Base-by-base conservation (phyloP, 768 basidiomycete genomes). In the Multifurca ochricompacta region DNA sequence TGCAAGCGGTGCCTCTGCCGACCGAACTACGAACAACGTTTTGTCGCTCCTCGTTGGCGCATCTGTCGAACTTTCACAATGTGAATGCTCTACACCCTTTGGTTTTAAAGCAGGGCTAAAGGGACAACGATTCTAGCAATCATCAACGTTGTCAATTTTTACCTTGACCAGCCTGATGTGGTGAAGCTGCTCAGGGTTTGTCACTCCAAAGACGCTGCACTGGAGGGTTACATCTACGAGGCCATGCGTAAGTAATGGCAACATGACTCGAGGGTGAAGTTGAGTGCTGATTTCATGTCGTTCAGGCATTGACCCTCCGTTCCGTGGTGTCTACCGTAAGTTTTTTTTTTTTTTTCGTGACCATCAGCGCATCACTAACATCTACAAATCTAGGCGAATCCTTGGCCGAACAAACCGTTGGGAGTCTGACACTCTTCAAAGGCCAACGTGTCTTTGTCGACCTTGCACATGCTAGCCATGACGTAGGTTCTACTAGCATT, bases 251-350 rank as follows among this genome's bases (percentile, higher is more conserved):
- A n/a, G n/a, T n/a, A n/a, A n/a, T 61, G 84, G 77, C 0, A 16
- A 53, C n/a, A 4, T 32, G 13, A 42, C 31, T n/a, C 9, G 31
- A 4, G 16, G 10, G 25, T 35, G 4, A 45, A 40, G 37, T 8
- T 43, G 25, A 11, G 2, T 50, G 42, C 51, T 64, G 18, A 62
- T 23, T 10, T 28, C 27, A 65, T 35, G 11, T 18, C 14, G 2
- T 48, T 8, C 48, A 89, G 86, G 88, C 49, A 71, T 87, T 45
- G 82, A 85, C 40, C 86, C 88, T 9, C 77, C 82, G 3, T 82
- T 90, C 72, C 76, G 74, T 50, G 87, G 88, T 51, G 77, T 79
- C 30, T 82, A 77, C 62, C 84, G 84, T 80, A 63, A 59, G 78
- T 69, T 25, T 18, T 57, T 30, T 51, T 37, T 37, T 51, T 28